Conservation (phyloP, 495 filamentous ascomycete species). For the Neurospora sp. region DNA sequence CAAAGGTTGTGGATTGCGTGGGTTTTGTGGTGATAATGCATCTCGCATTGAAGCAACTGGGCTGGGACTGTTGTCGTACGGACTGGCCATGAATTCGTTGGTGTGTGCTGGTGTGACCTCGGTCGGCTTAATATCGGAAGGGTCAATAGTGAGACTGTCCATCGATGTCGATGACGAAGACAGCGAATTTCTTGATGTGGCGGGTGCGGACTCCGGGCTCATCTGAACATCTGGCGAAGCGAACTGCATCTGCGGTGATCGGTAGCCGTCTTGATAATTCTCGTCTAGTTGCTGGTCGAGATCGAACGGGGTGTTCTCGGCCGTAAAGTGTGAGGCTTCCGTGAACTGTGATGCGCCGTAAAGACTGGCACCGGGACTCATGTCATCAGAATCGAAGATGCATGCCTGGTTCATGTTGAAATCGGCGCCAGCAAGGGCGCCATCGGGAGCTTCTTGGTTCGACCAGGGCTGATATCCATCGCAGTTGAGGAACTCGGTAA, state of each 20-base stretch:
- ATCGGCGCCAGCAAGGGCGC: neutral
- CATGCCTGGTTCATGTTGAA: neutral
- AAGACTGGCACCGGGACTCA: neutral
- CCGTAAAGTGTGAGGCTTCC: neutral
- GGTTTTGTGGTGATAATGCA: neutral
- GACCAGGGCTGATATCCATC: neutral
- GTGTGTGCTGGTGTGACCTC: neutral
- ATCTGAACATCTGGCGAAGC: neutral
- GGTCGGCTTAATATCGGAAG: neutral
- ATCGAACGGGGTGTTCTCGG: neutral
- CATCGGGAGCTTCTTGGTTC: neutral
- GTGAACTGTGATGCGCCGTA: neutral
- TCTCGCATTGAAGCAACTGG: neutral
- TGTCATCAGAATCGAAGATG: neutral
- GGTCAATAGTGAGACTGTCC: neutral
- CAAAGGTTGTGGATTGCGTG: neutral
- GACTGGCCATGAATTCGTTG: neutral
- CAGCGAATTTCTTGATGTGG: neutral
- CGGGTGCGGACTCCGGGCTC: neutral
- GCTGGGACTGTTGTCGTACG: neutral
- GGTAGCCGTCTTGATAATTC: neutral
- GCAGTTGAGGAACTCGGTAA: neutral
- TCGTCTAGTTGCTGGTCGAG: neutral
- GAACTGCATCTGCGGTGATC: neutral
- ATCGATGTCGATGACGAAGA: neutral